Conservation (phyloP, 495 filamentous ascomycete species). For the Rhizodiscina lignyota region DNA sequence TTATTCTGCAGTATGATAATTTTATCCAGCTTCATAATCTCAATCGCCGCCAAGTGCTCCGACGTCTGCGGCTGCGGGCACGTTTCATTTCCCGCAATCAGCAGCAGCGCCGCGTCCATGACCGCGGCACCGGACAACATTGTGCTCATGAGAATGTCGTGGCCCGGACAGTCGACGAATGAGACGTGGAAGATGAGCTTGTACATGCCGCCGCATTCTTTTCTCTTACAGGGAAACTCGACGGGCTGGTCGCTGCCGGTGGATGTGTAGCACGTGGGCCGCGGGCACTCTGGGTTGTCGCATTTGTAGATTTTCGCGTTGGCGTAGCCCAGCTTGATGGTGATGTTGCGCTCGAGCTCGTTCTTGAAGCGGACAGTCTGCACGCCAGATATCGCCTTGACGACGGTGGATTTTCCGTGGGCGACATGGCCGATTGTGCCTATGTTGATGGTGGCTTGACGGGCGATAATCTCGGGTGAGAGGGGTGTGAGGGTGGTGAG, state of each 20-base stretch:
- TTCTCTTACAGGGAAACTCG: slow-evolving; percentile 84
- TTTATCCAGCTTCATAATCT: slow-evolving; percentile 97
- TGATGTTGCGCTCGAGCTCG: slow-evolving; percentile 96
- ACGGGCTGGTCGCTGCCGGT: slow-evolving; percentile 98
- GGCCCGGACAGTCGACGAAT: slow-evolving; percentile 98
- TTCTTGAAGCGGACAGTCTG: slow-evolving; percentile 99
- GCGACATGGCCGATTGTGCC: slow-evolving; percentile 98
- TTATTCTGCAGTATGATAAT: slow-evolving; percentile 99
- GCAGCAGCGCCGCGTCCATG: slow-evolving; percentile 93
- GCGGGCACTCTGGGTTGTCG: slow-evolving; percentile 73
- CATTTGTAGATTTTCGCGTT: slow-evolving; percentile 99
- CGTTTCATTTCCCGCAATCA: slow-evolving; percentile 97
- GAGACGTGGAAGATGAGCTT: slow-evolving; percentile 73
- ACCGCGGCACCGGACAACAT: slow-evolving; percentile 99
- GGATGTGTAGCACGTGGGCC: slow-evolving; percentile 90
- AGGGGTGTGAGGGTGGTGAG: slow-evolving; percentile 61
- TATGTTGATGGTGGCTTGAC: slow-evolving; percentile 98
- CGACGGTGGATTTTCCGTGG: slow-evolving; percentile 94
- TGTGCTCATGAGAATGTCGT: slow-evolving; percentile 99
- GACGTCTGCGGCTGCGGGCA: slow-evolving; percentile 99
- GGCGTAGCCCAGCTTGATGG: slow-evolving; percentile 98
- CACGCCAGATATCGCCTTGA: slow-evolving; percentile 96
- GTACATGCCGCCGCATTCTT: slow-evolving; percentile 76
- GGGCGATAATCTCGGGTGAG: slow-evolving; percentile 87
- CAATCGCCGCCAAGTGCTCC: slow-evolving; percentile 94